Conservation (phyloP, 2,329 filamentous ascomycete genomes). For the Teratosphaeria nubilosa region DNA sequence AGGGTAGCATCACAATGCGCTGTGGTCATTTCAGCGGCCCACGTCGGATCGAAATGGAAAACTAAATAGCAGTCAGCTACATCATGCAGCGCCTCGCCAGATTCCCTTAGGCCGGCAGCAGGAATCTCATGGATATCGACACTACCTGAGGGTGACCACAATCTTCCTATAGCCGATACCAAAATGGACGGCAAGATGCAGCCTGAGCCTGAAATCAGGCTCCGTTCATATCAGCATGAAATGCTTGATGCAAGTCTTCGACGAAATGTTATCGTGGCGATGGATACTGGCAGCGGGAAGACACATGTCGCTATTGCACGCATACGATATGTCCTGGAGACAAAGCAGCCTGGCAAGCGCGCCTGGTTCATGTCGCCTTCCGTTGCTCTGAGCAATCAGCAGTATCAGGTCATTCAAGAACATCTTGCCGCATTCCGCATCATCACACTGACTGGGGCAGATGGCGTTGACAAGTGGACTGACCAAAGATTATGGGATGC, state of each 20-base stretch:
- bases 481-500: slow-evolving; percentile 56
- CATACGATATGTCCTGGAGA: slow-evolving; percentile 34
- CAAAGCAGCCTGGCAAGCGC: slow-evolving; percentile 24
- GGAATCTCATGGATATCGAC: too few species aligned
- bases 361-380: slow-evolving; percentile 40
- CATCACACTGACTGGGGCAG: slow-evolving; percentile 55
- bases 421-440: slow-evolving; percentile 42
- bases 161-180: neutral
- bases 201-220: neutral
- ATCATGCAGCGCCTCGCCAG: too few species aligned
- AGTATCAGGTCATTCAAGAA: slow-evolving; percentile 26
- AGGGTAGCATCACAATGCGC: too few species aligned
- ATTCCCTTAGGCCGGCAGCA: too few species aligned
- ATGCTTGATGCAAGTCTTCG: slow-evolving; percentile 38
- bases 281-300: slow-evolving; percentile 42
- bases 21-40: too few species aligned
- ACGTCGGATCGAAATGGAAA: too few species aligned
- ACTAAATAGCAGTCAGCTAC: too few species aligned
- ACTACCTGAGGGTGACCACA: too few species aligned
- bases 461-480: slow-evolving; percentile 65
- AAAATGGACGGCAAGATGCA: neutral
- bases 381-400: slow-evolving; percentile 37
- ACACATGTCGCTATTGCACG: slow-evolving; percentile 38
- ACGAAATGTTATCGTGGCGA: slow-evolving; percentile 38
- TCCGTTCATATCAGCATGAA: slow-evolving; percentile 38